Percentiles rank a stretch among this genome's conserved stretches.
phyloP scores from a whole-genome alignment of 345 rosid genomes.

The Populus pruinosa region DNA sequence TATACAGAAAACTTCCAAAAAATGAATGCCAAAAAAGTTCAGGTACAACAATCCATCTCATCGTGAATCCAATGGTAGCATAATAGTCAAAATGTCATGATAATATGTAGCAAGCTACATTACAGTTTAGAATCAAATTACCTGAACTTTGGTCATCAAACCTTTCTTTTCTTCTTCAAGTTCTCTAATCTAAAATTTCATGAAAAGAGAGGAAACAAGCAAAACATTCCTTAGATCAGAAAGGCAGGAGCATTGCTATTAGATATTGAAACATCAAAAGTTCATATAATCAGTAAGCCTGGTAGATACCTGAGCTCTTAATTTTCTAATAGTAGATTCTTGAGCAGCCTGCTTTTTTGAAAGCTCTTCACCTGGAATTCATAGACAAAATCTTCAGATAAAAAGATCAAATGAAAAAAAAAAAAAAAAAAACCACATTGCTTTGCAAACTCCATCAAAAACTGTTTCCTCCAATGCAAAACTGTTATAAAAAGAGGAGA shows the following conservation, averaged over 20 bases:
- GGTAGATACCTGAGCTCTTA: constrained; percentile 87
- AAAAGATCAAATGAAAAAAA: background rate
- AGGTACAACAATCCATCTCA: background rate
- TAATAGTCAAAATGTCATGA: background rate
- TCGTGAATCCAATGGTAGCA: background rate
- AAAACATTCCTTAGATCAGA: constrained; percentile 13
- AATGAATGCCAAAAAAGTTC: background rate
- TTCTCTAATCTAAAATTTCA: constrained; percentile 72
- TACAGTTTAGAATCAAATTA: constrained; percentile 32
- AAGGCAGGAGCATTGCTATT: constrained; percentile 16
- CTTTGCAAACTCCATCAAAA: background rate
- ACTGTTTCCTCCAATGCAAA: background rate
- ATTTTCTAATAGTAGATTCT: constrained; percentile 89
- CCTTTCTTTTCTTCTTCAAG: constrained; percentile 98
- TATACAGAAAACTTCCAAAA: background rate
- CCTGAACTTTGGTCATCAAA: constrained; percentile 90
- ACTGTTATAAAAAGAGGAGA: background rate
- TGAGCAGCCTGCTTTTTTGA: constrained; percentile 98
- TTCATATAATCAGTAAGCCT: constrained; percentile 12
- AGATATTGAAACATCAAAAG: background rate
- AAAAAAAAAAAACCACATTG: constrained; percentile 1
- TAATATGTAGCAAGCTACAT: background rate
- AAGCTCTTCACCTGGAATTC: constrained; percentile 86
- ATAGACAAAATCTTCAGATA: constrained; percentile 1
- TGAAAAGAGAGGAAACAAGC: constrained; percentile 17